Evolutionary conservation across 257 asterid genomes (phyloP).

Genomic region (Lycium ferocissimum): DNA sequence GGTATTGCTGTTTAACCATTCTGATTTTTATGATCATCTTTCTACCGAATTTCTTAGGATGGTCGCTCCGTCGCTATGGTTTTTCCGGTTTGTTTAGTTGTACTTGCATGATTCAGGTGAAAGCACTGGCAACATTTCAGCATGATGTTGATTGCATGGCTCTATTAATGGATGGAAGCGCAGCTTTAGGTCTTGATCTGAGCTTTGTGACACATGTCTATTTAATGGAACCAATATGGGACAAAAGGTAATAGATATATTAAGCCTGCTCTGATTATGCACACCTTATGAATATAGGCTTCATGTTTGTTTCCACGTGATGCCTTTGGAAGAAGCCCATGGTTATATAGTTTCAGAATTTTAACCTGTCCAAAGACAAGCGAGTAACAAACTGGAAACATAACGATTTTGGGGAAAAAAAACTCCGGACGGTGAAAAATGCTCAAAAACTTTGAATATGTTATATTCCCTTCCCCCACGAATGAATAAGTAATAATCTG

Average conservation of each 20-base stretch:
- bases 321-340: conserved; percentile 18
- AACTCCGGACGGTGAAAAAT: conserved; percentile 1
- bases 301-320: not conserved
- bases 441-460: not conserved
- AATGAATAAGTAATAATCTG: not conserved
- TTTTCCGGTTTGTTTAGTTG: conserved; percentile 23
- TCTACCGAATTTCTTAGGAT: conserved; percentile 7
- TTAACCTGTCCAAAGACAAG: conserved; percentile 7
- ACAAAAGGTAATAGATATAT: conserved; percentile 70
- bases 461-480: not conserved
- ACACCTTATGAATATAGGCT: not conserved
- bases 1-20: conserved; percentile 48
- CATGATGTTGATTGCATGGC: conserved; percentile 89
- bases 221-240: conserved; percentile 99
- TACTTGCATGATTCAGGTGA: conserved; percentile 62
- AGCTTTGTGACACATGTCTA: conserved; percentile 94
- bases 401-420: not conserved
- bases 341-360: not conserved
- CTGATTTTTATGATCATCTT: conserved; percentile 10
- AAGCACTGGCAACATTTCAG: conserved; percentile 82
- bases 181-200: conserved; percentile 97
- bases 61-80: conserved; percentile 10
- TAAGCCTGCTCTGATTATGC: not conserved
- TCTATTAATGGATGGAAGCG: conserved; percentile 99
- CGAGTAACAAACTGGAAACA: not conserved